Conservation (phyloP, 768 basidiomycete genomes). For the Rubroboletus pulcherrimus region DNA sequence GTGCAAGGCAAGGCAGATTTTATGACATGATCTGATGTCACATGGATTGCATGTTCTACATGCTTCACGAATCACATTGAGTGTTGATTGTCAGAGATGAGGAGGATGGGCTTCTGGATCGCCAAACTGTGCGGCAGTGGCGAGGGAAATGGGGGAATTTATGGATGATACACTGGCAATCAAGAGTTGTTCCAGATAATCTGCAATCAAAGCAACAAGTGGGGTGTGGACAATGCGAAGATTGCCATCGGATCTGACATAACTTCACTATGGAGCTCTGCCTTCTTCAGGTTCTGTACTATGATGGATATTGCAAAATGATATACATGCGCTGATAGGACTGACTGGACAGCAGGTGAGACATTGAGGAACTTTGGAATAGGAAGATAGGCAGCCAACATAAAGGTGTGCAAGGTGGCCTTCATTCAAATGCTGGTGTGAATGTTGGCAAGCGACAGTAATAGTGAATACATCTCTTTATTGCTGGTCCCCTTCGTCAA, state of each 20-base stretch:
- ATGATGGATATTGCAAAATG: constrained; percentile 32
- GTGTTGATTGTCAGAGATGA: neutral
- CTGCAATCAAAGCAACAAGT: neutral
- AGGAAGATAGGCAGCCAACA: constrained; percentile 29
- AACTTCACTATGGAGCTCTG: constrained; percentile 21
- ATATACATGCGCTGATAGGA: constrained; percentile 28
- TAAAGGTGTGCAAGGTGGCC: constrained; percentile 29
- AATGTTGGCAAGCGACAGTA: constrained; percentile 34
- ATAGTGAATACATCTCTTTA: constrained; percentile 30
- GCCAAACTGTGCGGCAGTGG: neutral
- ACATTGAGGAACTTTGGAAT: constrained; percentile 27
- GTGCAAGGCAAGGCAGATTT: neutral
- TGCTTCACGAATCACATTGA: neutral
- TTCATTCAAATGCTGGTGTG: constrained; percentile 28
- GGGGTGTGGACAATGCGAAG: constrained; percentile 1
- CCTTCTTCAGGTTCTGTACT: constrained; percentile 25
- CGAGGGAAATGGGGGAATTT: neutral
- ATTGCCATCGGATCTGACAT: constrained; percentile 25
- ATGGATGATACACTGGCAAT: constrained; percentile 1
- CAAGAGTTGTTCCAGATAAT: neutral
- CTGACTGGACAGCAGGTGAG: constrained; percentile 18
- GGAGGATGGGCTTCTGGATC: neutral
- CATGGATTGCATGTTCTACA: neutral
- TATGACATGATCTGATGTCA: neutral
- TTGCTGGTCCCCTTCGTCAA: neutral